Conservation (phyloP, 352 stramenopile genomes). For the Phytophthora aleatoria region DNA sequence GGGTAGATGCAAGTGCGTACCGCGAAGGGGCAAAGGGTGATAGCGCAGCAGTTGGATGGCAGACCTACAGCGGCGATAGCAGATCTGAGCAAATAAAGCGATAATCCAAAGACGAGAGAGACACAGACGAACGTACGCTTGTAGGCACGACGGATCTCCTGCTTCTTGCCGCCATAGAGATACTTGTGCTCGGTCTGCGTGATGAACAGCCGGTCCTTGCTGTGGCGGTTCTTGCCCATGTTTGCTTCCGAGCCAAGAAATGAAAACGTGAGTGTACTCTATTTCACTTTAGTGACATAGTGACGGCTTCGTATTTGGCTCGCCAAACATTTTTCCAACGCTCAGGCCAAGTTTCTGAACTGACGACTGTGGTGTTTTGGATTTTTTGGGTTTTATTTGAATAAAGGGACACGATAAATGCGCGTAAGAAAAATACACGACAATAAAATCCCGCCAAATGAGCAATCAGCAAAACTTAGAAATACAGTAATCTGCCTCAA, state of each 20-base stretch:
- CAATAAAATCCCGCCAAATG: too few relatives aligned
- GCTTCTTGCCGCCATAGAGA: slow-evolving; percentile 94
- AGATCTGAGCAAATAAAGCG: slow-evolving; percentile 2
- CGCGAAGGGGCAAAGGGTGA: slow-evolving; percentile 92
- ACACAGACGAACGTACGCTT: slow-evolving; percentile 46
- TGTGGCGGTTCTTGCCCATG: slow-evolving; percentile 93
- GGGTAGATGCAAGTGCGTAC: slow-evolving; percentile 28
- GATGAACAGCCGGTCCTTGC: slow-evolving; percentile 90
- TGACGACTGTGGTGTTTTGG: too few relatives aligned
- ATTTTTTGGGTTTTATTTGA: too few relatives aligned
- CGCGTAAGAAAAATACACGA: too few relatives aligned
- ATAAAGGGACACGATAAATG: too few relatives aligned
- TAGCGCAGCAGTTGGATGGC: slow-evolving; percentile 98
- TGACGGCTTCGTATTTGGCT: slow-evolving; percentile 5
- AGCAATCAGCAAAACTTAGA: too few relatives aligned
- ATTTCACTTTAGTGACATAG: slow-evolving; percentile 22
- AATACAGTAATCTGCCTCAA: too few relatives aligned
- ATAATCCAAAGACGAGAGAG: background rate
- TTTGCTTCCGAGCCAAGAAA: background rate
- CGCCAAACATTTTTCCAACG: too few relatives aligned
- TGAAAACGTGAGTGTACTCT: background rate
- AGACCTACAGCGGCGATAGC: slow-evolving; percentile 58
- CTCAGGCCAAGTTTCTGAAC: too few relatives aligned
- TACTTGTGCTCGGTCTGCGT: slow-evolving; percentile 93
- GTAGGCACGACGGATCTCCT: slow-evolving; percentile 77